Percentiles rank a stretch among this genome's conserved stretches.
Conservation (phyloP, 139 green algal species). For the Auxenochlorella protothecoides region DNA sequence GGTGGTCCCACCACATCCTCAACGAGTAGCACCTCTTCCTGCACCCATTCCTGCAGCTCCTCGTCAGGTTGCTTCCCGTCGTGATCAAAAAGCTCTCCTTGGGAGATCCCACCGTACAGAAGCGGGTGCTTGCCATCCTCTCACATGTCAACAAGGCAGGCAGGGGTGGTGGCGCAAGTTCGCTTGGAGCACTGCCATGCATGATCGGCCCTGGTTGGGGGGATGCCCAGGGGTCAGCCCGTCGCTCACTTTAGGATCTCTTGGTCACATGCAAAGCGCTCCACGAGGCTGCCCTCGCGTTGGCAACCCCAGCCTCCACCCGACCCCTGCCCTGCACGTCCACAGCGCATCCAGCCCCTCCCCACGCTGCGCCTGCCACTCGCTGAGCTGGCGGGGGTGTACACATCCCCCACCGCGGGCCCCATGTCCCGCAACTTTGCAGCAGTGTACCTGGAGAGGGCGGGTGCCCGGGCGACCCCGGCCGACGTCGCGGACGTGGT, state of each 20-base stretch:
- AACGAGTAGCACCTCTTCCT: neutral
- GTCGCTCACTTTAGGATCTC: too few relatives aligned
- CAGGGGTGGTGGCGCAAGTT: neutral
- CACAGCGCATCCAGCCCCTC: conserved; percentile 41
- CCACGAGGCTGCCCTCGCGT: neutral
- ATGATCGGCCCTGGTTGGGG: too few relatives aligned
- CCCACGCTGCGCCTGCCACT: conserved; percentile 62
- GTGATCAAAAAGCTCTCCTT: conserved; percentile 39
- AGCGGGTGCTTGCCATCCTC: conserved; percentile 79
- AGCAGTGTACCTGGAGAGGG: conserved; percentile 76
- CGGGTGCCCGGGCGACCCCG: conserved; percentile 32
- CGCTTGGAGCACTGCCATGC: neutral
- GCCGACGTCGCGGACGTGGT: conserved; percentile 6
- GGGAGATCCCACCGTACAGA: neutral
- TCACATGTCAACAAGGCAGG: conserved; percentile 77
- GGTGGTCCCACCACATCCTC: neutral
- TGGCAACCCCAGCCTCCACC: neutral
- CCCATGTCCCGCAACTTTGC: conserved; percentile 64
- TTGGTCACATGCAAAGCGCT: neutral
- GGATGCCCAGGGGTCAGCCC: too few relatives aligned
- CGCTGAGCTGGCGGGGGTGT: conserved; percentile 41
- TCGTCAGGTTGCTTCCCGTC: conserved; percentile 60
- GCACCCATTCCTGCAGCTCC: conserved; percentile 26
- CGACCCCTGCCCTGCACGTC: neutral
- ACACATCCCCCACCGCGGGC: conserved; percentile 2